These are phyloP conservation scores for Wickerhamiella shivajii DNA, from an alignment of 805 yeast species.

Conservation along the genomic window DNA sequence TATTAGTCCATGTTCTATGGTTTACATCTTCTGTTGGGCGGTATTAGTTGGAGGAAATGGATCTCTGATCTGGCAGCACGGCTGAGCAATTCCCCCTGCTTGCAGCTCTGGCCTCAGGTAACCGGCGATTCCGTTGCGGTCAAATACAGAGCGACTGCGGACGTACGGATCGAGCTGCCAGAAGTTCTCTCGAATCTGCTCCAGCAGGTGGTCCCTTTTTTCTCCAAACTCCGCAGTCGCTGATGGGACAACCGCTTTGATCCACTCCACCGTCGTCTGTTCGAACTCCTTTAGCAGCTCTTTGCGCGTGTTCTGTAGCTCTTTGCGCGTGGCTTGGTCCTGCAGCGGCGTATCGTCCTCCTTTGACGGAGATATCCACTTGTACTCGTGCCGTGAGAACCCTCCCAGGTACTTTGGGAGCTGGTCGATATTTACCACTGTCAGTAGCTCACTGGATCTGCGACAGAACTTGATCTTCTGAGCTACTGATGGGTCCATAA, in stretches of 20 bases:
- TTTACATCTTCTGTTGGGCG: too few relatives aligned
- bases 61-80: too few relatives aligned
- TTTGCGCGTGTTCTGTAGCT: constrained; percentile 38
- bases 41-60: too few relatives aligned
- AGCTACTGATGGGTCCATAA: constrained; percentile 47
- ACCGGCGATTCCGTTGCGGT: constrained; percentile 40
- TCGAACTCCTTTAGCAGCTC: constrained; percentile 40
- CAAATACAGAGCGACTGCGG: constrained; percentile 62
- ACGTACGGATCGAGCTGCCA: constrained; percentile 57
- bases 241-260: constrained; percentile 39
- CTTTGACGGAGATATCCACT: neutral
- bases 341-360: constrained; percentile 22
- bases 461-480: constrained; percentile 59
- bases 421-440: constrained; percentile 41
- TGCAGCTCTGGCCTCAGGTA: too few relatives aligned
- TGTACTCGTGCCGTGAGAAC: neutral
- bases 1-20: too few relatives aligned
- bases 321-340: constrained; percentile 33
- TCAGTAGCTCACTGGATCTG: constrained; percentile 45
- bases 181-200: too few relatives aligned
- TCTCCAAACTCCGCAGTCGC: too few relatives aligned
- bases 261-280: constrained; percentile 62
- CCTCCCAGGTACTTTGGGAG: constrained; percentile 73
- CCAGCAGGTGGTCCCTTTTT: too few relatives aligned
- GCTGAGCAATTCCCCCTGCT: too few relatives aligned